phyloP scores from a whole-genome alignment of 352 stramenopile species.

The Saprolegnia parasitica region DNA sequence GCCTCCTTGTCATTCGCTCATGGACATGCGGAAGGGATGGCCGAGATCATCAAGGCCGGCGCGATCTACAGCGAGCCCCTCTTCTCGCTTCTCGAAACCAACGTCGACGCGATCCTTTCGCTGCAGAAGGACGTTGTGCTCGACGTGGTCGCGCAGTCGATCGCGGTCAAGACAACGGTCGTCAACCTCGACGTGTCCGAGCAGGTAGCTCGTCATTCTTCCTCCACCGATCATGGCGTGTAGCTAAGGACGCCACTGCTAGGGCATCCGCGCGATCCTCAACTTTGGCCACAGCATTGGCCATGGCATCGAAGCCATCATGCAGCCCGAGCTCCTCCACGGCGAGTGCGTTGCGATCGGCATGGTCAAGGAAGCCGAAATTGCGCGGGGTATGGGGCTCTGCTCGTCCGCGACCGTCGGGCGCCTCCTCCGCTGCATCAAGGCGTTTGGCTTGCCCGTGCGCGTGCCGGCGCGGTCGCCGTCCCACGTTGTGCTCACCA shows the following conservation, averaged over 20 bases:
- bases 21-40: constrained; percentile 60
- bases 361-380: constrained; percentile 95
- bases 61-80: constrained; percentile 93
- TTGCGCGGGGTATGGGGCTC: constrained; percentile 73
- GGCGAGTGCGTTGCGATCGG: constrained; percentile 97
- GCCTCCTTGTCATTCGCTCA: neutral
- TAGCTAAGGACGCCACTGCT: too few species aligned
- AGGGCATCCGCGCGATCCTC: constrained; percentile 93
- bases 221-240: too few species aligned
- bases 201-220: too few species aligned
- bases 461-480: constrained; percentile 49
- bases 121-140: constrained; percentile 21
- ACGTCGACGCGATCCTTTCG: constrained; percentile 66
- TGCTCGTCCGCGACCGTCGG: constrained; percentile 68
- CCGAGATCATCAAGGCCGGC: constrained; percentile 98
- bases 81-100: constrained; percentile 91
- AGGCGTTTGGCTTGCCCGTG: constrained; percentile 64
- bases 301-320: constrained; percentile 96
- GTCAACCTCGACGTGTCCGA: constrained; percentile 19
- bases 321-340: constrained; percentile 94
- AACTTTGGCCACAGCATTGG: constrained; percentile 99
- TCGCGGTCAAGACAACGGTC: constrained; percentile 21
- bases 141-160: constrained; percentile 14
- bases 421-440: constrained; percentile 58
- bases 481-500: constrained; percentile 60